phyloP scores from a whole-genome alignment of 148 eudicot species.

The Chenopodium berlandieri region DNA sequence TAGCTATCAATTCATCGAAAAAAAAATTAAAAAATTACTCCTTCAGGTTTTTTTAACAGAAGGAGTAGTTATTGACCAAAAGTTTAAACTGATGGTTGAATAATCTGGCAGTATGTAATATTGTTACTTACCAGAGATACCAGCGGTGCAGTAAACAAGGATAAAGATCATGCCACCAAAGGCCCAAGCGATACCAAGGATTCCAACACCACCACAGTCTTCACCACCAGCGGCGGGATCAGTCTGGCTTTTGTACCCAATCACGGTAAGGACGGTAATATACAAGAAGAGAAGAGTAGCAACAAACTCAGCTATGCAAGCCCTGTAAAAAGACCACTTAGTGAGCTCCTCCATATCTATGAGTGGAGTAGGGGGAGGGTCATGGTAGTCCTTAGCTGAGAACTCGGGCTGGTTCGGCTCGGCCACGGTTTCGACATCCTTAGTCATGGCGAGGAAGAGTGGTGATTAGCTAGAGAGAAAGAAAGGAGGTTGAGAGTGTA shows the following conservation, averaged over 20 bases:
- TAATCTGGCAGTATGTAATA: too few relatives aligned
- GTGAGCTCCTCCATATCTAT: slow-evolving; percentile 45
- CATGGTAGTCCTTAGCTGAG: slow-evolving; percentile 67
- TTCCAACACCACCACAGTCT: slow-evolving; percentile 61
- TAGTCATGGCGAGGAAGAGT: slow-evolving; percentile 33
- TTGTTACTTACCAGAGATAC: slow-evolving; percentile 50
- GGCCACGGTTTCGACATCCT: slow-evolving; percentile 43
- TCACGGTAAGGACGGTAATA: slow-evolving; percentile 60
- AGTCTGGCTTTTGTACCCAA: slow-evolving; percentile 55
- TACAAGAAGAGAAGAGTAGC: slow-evolving; percentile 70
- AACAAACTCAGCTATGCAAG: slow-evolving; percentile 62
- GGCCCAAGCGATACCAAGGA: slow-evolving; percentile 86
- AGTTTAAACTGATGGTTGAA: too few relatives aligned
- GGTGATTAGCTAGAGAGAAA: not conserved
- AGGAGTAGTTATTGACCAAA: too few relatives aligned
- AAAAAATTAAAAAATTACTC: not conserved
- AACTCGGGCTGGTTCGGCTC: slow-evolving; percentile 33
- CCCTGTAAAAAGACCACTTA: slow-evolving; percentile 70
- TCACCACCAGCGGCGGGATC: slow-evolving; percentile 28
- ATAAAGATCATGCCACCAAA: slow-evolving; percentile 85
- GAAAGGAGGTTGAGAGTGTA: not conserved
- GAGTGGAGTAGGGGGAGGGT: slow-evolving; percentile 64
- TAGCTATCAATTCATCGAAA: not conserved
- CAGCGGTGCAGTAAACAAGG: slow-evolving; percentile 89
- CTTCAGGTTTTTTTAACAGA: not conserved